Percentiles rank a stretch among this genome's conserved stretches.
These are phyloP conservation scores for Arthromyces matolae DNA, from an alignment of 768 basidiomycete genomes.

Conservation along the genomic window DNA sequence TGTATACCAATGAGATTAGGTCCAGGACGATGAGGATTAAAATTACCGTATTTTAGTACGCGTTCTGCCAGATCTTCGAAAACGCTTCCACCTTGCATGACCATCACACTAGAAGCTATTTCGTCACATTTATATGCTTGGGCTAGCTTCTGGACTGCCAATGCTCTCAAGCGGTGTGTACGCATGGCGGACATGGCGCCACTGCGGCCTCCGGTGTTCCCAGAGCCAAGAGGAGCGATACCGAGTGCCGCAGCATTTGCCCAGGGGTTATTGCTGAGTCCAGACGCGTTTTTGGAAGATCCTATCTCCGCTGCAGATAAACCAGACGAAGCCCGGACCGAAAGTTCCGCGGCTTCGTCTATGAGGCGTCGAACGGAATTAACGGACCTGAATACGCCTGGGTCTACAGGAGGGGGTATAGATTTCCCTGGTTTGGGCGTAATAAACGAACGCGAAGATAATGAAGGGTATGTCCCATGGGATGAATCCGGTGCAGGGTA, in stretches of 20 bases:
- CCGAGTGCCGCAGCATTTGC: constrained; percentile 59
- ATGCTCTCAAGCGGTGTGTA: constrained; percentile 71
- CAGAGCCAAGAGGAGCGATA: constrained; percentile 52
- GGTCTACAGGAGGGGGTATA: constrained; percentile 84
- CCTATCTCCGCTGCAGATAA: constrained; percentile 71
- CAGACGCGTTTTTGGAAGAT: constrained; percentile 50
- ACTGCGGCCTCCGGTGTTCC: constrained; percentile 56
- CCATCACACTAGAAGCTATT: constrained; percentile 89
- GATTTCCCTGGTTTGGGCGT: constrained; percentile 59
- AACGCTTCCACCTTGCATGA: constrained; percentile 92
- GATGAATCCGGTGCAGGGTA: constrained; percentile 46
- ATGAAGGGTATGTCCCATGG: constrained; percentile 31
- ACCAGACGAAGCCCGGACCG: constrained; percentile 83
- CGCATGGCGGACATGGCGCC: constrained; percentile 84
- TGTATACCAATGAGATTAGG: constrained; percentile 21
- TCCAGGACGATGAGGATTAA: neutral
- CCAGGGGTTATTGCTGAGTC: constrained; percentile 52
- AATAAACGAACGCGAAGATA: constrained; percentile 46
- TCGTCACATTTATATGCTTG: constrained; percentile 85
- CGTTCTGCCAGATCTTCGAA: constrained; percentile 91
- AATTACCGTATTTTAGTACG: constrained; percentile 62
- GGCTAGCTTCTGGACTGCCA: constrained; percentile 85
- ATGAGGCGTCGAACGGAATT: constrained; percentile 74
- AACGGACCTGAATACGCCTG: constrained; percentile 79
- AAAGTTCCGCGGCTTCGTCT: constrained; percentile 86